Base-by-base conservation (phyloP, 352 stramenopile species). In the Phytopythium chamaehyphon region DNA sequence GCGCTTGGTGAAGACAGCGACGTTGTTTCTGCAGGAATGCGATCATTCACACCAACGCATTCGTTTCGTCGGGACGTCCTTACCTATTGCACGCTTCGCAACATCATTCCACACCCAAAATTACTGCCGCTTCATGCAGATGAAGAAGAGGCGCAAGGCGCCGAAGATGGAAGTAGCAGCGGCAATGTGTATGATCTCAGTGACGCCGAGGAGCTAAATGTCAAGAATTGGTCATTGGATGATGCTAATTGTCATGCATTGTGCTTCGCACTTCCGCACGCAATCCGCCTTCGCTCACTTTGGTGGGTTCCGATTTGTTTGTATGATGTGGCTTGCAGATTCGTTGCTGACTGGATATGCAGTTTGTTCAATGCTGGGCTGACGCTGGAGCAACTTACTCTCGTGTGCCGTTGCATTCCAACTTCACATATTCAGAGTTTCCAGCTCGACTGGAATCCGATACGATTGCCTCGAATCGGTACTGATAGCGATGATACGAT, bases 141-240 rank as follows among this genome's bases (percentile, higher is more conserved):
- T 40, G 72, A 86, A 43, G 72, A 88, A 51, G 79, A 90, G 44
- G 64, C 59, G 6, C 55, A 60, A 33, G 71, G 68, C 24, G 44
- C 66, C 22, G 66, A 82, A 15, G 63, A 62, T 3, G 53, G 60
- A 6, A 37, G 40, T 2, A 66, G 50, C n/a, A 47, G 19, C 47
- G 47, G 18, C 40, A 57, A 62, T 33, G 59, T 76, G 12, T 88
- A 85, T 42, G 76, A 92, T 28, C 50, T 88, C 36, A 73, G 63
- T 28, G 81, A 92, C 31, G 60, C 82, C 11, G 79, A 89, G 40
- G 61, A 65, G 5, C 48, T 90, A 9, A 61, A 33, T 2, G 44
- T 92, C 31, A 80, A 78, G 46, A 74, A 90, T 56, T 89, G 82
- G 82, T 65, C 71, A 43, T 54, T 92, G 1, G 82, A 92, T 52